Conservation (phyloP, 495 filamentous ascomycete species). For the Xeromyces bisporus region DNA sequence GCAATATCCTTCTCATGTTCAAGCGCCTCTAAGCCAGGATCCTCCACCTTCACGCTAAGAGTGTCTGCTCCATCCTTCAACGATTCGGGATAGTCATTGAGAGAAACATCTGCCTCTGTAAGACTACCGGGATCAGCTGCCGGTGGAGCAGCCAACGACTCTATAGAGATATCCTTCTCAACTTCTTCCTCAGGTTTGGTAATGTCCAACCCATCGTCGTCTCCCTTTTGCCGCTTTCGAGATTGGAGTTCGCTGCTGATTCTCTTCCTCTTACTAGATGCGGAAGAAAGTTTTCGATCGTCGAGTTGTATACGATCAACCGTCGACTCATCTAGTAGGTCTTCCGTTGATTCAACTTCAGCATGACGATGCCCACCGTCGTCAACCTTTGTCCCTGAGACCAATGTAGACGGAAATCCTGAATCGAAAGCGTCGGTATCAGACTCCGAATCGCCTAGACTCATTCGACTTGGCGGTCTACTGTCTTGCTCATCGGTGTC, state of each 20-base stretch:
- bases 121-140: conserved; percentile 1
- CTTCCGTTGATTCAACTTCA: not conserved
- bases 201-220: conserved; percentile 58
- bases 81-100: not conserved
- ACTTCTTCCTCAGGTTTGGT: conserved; percentile 4
- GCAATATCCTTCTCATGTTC: not conserved
- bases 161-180: conserved; percentile 3
- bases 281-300: conserved; percentile 15
- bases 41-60: not conserved
- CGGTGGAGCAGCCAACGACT: conserved; percentile 1
- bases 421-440: conserved; percentile 43
- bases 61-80: not conserved
- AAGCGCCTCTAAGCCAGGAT: conserved; percentile 23
- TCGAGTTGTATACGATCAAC: conserved; percentile 3
- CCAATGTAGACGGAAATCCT: conserved; percentile 8
- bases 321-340: conserved; percentile 1
- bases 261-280: conserved; percentile 54
- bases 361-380: conserved; percentile 1
- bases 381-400: conserved; percentile 2
- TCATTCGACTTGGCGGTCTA: conserved; percentile 60
- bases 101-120: not conserved
- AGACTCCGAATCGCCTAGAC: conserved; percentile 44
- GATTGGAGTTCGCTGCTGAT: conserved; percentile 39
- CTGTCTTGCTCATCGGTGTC: conserved; percentile 77
- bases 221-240: conserved; percentile 59